Conservation (phyloP, 2,329 filamentous ascomycete genomes). For the Plectosphaerella sp. region DNA sequence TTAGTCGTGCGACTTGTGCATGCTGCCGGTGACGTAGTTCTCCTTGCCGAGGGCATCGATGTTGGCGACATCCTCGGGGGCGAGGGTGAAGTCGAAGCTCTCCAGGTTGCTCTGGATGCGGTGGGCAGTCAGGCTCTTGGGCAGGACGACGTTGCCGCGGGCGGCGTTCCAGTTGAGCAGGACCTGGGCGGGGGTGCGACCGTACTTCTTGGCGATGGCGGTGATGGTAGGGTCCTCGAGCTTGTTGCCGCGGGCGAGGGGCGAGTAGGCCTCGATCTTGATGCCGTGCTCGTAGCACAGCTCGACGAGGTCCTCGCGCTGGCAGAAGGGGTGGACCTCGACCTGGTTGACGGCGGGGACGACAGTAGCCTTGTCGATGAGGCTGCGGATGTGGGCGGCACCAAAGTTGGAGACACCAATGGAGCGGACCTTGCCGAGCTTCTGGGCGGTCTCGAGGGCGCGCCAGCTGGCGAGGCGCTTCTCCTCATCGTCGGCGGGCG, state of each 20-base stretch:
- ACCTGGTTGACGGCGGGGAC: slow-evolving; percentile 55
- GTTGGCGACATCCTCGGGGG: slow-evolving; percentile 37
- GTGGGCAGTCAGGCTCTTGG: slow-evolving; percentile 56
- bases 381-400: slow-evolving; percentile 23
- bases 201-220: slow-evolving; percentile 49
- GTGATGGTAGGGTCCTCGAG: slow-evolving; percentile 50
- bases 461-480: slow-evolving; percentile 32
- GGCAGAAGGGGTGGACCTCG: slow-evolving; percentile 58
- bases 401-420: slow-evolving; percentile 35
- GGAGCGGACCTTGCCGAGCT: slow-evolving; percentile 38
- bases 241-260: slow-evolving; percentile 30
- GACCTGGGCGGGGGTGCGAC: slow-evolving; percentile 52
- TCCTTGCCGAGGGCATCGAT: slow-evolving; percentile 26
- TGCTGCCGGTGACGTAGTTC: slow-evolving; percentile 23
- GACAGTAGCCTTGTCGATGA: slow-evolving; percentile 35
- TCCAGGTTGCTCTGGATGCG: slow-evolving; percentile 61
- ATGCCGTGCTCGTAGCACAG: slow-evolving; percentile 75
- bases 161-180: slow-evolving; percentile 55
- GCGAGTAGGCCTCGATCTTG: slow-evolving; percentile 21
- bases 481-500: slow-evolving; percentile 33
- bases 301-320: slow-evolving; percentile 28
- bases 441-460: slow-evolving; percentile 12
- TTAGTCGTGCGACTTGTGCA: slow-evolving; percentile 35
- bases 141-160: slow-evolving; percentile 56
- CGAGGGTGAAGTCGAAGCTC: slow-evolving; percentile 57